Evolutionary conservation across 345 rosid genomes (phyloP).

Genomic region (Psidium guajava): DNA sequence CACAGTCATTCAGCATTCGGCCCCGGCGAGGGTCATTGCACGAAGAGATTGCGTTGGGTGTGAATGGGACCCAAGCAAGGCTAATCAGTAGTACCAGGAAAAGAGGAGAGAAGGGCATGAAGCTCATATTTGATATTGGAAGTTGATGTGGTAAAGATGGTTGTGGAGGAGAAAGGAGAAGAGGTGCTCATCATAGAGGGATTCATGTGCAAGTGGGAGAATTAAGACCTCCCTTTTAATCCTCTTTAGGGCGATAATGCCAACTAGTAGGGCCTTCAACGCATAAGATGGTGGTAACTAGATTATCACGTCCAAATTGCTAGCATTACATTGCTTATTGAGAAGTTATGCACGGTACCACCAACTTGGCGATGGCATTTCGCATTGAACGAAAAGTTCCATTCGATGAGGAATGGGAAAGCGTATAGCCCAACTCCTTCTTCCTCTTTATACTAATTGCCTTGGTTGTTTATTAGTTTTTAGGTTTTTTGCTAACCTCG

Average conservation of each 20-base stretch:
- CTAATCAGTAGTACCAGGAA: neutral
- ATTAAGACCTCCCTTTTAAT: neutral
- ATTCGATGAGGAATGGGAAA: too few relatives aligned
- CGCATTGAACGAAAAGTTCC: neutral
- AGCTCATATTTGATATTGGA: neutral
- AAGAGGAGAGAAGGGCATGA: neutral
- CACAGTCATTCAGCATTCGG: constrained; percentile 7
- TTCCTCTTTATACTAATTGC: neutral
- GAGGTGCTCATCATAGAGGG: neutral
- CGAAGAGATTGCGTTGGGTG: neutral
- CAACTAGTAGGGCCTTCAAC: neutral
- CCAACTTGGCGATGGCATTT: neutral
- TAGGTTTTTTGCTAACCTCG: neutral
- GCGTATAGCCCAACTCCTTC: neutral
- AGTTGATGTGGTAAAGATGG: neutral
- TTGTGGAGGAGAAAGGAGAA: neutral
- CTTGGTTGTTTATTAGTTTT: neutral
- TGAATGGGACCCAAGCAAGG: constrained; percentile 10
- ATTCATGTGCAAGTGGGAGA: neutral
- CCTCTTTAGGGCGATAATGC: neutral
- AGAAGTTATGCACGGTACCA: neutral
- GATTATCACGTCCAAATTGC: neutral
- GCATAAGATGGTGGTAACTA: neutral
- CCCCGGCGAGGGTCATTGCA: constrained; percentile 26
- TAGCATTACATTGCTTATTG: neutral